Base-by-base conservation (phyloP, 495 filamentous ascomycete species). In the Neurospora sp. region DNA sequence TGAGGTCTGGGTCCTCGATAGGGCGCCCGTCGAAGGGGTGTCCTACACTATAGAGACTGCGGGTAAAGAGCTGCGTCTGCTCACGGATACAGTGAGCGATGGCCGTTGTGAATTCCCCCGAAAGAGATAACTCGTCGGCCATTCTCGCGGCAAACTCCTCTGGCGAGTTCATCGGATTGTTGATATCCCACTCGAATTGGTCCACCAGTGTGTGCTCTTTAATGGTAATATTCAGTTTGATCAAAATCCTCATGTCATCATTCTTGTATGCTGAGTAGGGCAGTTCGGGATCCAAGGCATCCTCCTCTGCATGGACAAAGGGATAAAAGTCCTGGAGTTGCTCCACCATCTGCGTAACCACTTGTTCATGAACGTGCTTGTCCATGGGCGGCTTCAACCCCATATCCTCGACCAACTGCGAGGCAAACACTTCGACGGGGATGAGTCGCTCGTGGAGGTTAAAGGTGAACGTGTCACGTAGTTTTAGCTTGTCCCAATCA, bases 101-200 rank as follows among this genome's bases (percentile, higher is more conserved):
- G 14, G 96, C 94, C 0, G 96, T 99, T 9, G 93, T 96, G 79
- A 99, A 99, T 81, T 99, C 96, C 44, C 96, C 96, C 27, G 93
- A 93, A 40, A 99, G 87, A 3, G 93, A 94, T n/a, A 98, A 86
- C 72, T 99, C 96, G 59, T 89, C 87, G 2, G 94, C 90, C 92
- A 98, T 95, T 74, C 90, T 89, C 65, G 89, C 84, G 16, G 96
- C 96, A 80, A 99, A 99, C 71, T 96, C 92, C 81, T 99, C 96
- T 1, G 96, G 94, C 0, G 90, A 95, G 81, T 99, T 98, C 74
- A 89, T 84, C 0, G 94, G 90, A 77, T 98, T 95, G 80, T 98
- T 98, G 78, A 98, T 93, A 78, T 98, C 96, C 96, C 96, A 99
- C 82, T 99, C 96, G 70, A 99, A 98, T 79, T 99, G 96, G 77